Evolutionary conservation across 1,284 basidiomycete genomes (phyloP).

Genomic region (Cutaneotrichosporon daszewskae): DNA sequence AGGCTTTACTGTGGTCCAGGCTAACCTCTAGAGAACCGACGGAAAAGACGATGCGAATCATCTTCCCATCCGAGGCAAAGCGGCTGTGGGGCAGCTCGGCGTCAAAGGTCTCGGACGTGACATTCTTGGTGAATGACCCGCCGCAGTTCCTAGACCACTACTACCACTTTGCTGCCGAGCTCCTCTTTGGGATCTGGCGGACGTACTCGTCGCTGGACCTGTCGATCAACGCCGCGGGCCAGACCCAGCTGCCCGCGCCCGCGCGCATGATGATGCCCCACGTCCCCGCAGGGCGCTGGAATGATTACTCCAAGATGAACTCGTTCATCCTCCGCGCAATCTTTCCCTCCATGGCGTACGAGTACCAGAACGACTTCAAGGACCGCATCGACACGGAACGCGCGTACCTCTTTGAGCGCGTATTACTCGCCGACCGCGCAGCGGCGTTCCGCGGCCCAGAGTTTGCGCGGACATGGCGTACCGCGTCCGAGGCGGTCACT

Average conservation of each 20-base stretch:
- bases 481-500: constrained; percentile 64
- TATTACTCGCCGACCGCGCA: constrained; percentile 73
- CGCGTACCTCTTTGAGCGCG: constrained; percentile 71
- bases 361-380: constrained; percentile 55
- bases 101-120: constrained; percentile 40
- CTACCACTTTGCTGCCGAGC: constrained; percentile 68
- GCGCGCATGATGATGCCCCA: constrained; percentile 69
- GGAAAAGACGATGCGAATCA: constrained; percentile 68
- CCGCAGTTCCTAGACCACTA: constrained; percentile 65
- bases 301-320: constrained; percentile 65
- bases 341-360: constrained; percentile 61
- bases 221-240: constrained; percentile 59
- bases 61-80: constrained; percentile 63
- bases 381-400: constrained; percentile 61
- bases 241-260: constrained; percentile 60
- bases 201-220: constrained; percentile 75
- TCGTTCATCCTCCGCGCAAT: constrained; percentile 68
- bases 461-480: constrained; percentile 65
- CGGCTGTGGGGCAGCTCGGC: constrained; percentile 58
- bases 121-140: constrained; percentile 65
- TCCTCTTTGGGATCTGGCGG: constrained; percentile 82
- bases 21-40: constrained; percentile 53
- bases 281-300: constrained; percentile 68
- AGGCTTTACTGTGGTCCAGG: constrained; percentile 12
- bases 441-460: constrained; percentile 68